These are phyloP conservation scores for Neoarthrinium moseri DNA, from an alignment of 2,329 filamentous ascomycete genomes.

Conservation along the genomic window DNA sequence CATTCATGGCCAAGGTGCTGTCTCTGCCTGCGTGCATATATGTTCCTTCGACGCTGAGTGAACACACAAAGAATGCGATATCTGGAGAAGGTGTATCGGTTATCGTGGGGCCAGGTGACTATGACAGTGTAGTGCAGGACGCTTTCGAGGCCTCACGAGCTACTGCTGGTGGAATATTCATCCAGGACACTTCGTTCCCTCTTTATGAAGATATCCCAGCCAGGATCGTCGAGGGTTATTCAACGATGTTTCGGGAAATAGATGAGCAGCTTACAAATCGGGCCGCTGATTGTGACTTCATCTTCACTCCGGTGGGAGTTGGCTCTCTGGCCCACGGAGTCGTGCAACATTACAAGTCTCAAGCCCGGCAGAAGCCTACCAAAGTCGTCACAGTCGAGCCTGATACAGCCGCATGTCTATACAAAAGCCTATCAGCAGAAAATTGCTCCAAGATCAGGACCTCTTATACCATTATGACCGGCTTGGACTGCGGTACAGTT, in stretches of 20 bases:
- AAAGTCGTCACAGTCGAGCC: conserved; percentile 69
- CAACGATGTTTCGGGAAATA: conserved; percentile 68
- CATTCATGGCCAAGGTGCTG: conserved; percentile 63
- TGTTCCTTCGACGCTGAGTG: conserved; percentile 59
- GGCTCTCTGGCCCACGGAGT: conserved; percentile 73
- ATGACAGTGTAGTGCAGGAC: conserved; percentile 60
- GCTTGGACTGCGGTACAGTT: conserved; percentile 70
- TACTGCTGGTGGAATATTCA: conserved; percentile 46
- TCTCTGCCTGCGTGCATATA: conserved; percentile 56
- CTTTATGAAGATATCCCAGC: conserved; percentile 65
- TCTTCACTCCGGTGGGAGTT: conserved; percentile 68
- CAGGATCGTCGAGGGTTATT: conserved; percentile 72
- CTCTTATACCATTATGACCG: conserved; percentile 67
- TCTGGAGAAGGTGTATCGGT: conserved; percentile 62
- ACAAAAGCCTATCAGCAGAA: conserved; percentile 49
- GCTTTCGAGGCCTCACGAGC: conserved; percentile 42
- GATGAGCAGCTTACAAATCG: conserved; percentile 56
- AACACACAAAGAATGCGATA: conserved; percentile 53
- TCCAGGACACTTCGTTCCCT: conserved; percentile 68
- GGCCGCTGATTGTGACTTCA: conserved; percentile 40
- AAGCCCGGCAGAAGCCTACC: conserved; percentile 15
- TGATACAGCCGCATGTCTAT: conserved; percentile 60
- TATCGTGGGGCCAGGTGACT: conserved; percentile 52
- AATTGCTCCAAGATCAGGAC: conserved; percentile 51
- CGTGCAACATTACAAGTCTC: conserved; percentile 58